These are phyloP conservation scores for Wickerhamiella shivajii DNA, from an alignment of 805 yeast species.

Conservation along the genomic window DNA sequence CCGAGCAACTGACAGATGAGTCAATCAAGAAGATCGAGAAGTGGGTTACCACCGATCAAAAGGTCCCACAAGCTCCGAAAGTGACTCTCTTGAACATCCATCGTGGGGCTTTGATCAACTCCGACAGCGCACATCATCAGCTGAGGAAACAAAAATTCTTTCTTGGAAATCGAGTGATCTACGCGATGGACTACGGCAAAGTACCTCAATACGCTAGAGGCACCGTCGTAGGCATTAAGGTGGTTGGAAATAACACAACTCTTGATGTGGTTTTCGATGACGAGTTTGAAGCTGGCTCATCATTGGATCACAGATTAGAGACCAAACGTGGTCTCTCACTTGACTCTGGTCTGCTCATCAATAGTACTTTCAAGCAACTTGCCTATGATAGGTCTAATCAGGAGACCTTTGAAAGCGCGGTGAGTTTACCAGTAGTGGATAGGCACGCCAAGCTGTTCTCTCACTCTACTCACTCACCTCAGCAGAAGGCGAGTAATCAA, in stretches of 20 bases:
- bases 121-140: constrained; percentile 53
- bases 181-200: constrained; percentile 74
- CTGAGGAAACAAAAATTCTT: constrained; percentile 62
- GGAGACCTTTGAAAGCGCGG: constrained; percentile 23
- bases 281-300: constrained; percentile 70
- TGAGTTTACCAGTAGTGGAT: constrained; percentile 9
- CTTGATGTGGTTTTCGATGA: constrained; percentile 74
- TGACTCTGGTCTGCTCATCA: constrained; percentile 68
- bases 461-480: constrained; percentile 29
- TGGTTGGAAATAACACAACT: constrained; percentile 24
- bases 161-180: constrained; percentile 81
- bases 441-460: constrained; percentile 6
- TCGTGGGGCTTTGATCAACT: constrained; percentile 63
- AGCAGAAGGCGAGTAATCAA: constrained; percentile 10
- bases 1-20: constrained; percentile 59
- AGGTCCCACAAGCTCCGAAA: constrained; percentile 33
- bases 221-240: constrained; percentile 61
- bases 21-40: constrained; percentile 56
- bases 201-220: constrained; percentile 82
- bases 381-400: constrained; percentile 54
- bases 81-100: constrained; percentile 72
- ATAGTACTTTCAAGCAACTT: constrained; percentile 59
- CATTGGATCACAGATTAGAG: constrained; percentile 58
- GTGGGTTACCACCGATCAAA: constrained; percentile 29
- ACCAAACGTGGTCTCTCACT: constrained; percentile 75